Conservation (phyloP, 2,329 filamentous ascomycete species). For the Xylogone sp. region DNA sequence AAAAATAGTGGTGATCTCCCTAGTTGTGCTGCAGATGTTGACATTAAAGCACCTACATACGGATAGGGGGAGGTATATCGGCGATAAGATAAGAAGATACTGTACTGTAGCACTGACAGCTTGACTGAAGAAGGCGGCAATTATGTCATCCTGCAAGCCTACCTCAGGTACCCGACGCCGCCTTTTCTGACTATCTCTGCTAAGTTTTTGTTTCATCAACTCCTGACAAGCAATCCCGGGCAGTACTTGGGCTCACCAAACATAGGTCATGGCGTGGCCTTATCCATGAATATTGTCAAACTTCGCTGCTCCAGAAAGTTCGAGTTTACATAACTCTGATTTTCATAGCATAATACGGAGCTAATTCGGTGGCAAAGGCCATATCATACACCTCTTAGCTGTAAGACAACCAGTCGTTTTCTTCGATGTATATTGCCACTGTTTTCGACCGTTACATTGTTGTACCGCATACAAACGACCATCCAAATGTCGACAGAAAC, state of each 20-base stretch:
- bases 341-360: neutral
- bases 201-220: neutral
- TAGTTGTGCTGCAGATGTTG: no score
- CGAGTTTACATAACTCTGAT: conserved; percentile 1
- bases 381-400: neutral
- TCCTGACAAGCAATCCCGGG: neutral
- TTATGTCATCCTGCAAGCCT: neutral
- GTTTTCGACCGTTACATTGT: neutral
- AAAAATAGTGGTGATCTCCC: no score
- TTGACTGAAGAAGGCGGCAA: neutral
- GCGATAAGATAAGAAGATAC: neutral
- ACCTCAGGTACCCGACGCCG: neutral
- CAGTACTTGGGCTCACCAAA: neutral
- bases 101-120: no score
- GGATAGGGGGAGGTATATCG: no score
- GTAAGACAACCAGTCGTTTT: neutral
- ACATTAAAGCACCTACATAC: no score
- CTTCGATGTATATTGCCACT: conserved; percentile 1
- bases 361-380: neutral
- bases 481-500: conserved; percentile 7
- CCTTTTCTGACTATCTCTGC: neutral
- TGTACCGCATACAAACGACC: conserved; percentile 10
- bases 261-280: conserved; percentile 25
- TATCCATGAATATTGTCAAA: conserved; percentile 21
- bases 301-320: conserved; percentile 4